A percentile compares a stretch with the other conserved stretches of the same genome.
These are phyloP conservation scores for Boletus barrowsii DNA, from an alignment of 768 basidiomycete species.

Conservation along the genomic window DNA sequence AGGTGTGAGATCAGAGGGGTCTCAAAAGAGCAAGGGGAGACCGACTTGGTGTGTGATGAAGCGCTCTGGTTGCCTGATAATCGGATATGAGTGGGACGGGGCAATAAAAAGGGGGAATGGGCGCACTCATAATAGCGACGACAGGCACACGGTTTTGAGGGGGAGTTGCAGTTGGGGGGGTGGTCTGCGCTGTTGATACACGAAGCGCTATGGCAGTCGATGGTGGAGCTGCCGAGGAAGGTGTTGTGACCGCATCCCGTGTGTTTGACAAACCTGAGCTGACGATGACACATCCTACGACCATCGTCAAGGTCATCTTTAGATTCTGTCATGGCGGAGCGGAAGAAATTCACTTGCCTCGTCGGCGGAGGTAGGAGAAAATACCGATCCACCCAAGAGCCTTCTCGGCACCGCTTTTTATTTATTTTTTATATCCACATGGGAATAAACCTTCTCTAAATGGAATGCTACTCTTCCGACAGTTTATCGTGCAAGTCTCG, in stretches of 20 bases:
- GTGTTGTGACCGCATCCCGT: conserved; percentile 54
- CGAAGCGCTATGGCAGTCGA: conserved; percentile 48
- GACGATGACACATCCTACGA: conserved; percentile 60
- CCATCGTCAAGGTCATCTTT: neutral
- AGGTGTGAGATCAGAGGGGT: conserved; percentile 12
- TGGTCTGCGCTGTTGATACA: conserved; percentile 54
- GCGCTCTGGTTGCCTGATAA: conserved; percentile 53
- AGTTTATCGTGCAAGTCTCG: conserved; percentile 65
- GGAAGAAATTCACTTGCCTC: conserved; percentile 18
- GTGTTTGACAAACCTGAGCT: conserved; percentile 50
- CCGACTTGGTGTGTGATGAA: conserved; percentile 43
- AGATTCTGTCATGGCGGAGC: neutral
- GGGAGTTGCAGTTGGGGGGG: conserved; percentile 41
- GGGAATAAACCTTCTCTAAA: neutral
- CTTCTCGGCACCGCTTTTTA: conserved; percentile 1
- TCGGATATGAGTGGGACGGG: neutral
- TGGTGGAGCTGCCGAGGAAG: conserved; percentile 38
- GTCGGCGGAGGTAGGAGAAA: conserved; percentile 58
- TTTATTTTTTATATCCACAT: neutral
- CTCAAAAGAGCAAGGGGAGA: conserved; percentile 8
- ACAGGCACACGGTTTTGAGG: conserved; percentile 41
- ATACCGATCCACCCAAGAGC: neutral
- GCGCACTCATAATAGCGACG: conserved; percentile 55
- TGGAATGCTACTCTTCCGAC: neutral
- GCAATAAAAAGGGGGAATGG: neutral